Conservation (phyloP, 148 eudicot genomes). For the Arctostaphylos glauca region DNA sequence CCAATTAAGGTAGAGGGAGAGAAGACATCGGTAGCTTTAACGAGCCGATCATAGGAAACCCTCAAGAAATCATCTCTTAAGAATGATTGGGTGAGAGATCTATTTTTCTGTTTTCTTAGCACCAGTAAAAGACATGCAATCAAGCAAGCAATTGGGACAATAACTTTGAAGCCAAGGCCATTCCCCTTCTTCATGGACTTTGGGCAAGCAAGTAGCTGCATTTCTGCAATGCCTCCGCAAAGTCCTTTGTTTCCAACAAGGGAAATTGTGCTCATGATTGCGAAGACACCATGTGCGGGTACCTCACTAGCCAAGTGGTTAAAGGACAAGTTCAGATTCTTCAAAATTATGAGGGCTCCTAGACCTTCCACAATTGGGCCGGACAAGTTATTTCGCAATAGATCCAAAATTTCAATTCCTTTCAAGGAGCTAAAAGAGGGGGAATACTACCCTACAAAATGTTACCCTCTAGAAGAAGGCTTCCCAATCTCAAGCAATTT, state of each 20-base stretch:
- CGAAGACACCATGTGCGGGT: not conserved
- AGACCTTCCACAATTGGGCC: not conserved
- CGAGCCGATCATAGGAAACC: not conserved
- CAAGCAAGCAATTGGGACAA: not conserved
- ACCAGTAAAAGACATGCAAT: not conserved
- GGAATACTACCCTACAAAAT: not conserved
- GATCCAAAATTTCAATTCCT: not conserved
- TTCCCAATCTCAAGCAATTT: not conserved
- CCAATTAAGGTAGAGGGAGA: not conserved
- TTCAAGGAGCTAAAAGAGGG: not conserved
- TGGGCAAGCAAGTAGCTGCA: not conserved
- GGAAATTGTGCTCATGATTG: not conserved
- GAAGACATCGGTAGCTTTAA: slow-evolving; percentile 8
- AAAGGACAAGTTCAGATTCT: slow-evolving; percentile 11
- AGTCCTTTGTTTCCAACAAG: slow-evolving; percentile 2
- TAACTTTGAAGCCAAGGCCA: not conserved
- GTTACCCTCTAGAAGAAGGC: not conserved
- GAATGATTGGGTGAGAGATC: not conserved
- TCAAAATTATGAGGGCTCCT: not conserved
- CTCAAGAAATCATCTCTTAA: not conserved
- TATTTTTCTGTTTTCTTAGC: not conserved
- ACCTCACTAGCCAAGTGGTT: not conserved
- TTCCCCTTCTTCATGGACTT: not conserved
- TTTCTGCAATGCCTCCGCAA: slow-evolving; percentile 12
- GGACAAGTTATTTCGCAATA: not conserved